These are phyloP conservation scores for Flaveria brownii DNA, from an alignment of 129 eudicot species.

Conservation along the genomic window DNA sequence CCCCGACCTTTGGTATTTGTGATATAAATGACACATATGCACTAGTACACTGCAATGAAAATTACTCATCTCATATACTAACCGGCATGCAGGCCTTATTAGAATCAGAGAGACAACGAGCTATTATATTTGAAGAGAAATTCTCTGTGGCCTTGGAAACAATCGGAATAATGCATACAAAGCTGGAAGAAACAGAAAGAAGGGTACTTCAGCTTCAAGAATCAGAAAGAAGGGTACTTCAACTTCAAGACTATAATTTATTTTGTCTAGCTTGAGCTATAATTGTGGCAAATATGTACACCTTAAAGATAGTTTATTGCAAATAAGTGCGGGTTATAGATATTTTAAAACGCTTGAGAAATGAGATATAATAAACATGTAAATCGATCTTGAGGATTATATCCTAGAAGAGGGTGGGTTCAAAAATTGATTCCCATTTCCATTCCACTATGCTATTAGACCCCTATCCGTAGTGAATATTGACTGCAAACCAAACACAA, in stretches of 20 bases:
- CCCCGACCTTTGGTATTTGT: too few species aligned
- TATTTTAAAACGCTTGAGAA: too few species aligned
- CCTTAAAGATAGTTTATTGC: conserved; percentile 28
- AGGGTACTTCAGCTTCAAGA: conserved; percentile 35
- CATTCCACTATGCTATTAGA: too few species aligned
- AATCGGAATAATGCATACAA: conserved; percentile 32
- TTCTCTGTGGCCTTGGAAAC: conserved; percentile 30
- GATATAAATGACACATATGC: background rate
- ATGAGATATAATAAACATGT: too few species aligned
- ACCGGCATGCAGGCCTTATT: conserved; percentile 20
- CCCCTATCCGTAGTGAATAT: too few species aligned
- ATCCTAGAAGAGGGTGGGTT: too few species aligned
- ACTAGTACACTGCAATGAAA: background rate
- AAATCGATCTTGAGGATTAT: too few species aligned
- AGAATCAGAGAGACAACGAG: conserved; percentile 31
- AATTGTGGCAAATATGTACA: conserved; percentile 31
- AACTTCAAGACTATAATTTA: conserved; percentile 55
- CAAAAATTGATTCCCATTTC: too few species aligned
- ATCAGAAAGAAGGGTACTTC: conserved; percentile 51
- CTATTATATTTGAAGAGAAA: conserved; percentile 27
- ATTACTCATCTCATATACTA: background rate
- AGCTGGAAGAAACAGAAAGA: conserved; percentile 40
- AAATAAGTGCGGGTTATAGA: background rate
- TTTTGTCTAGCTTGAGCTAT: conserved; percentile 19
- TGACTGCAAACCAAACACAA: too few species aligned